Base-by-base conservation (phyloP, 345 rosid species). In the Arabis hirsuta region DNA sequence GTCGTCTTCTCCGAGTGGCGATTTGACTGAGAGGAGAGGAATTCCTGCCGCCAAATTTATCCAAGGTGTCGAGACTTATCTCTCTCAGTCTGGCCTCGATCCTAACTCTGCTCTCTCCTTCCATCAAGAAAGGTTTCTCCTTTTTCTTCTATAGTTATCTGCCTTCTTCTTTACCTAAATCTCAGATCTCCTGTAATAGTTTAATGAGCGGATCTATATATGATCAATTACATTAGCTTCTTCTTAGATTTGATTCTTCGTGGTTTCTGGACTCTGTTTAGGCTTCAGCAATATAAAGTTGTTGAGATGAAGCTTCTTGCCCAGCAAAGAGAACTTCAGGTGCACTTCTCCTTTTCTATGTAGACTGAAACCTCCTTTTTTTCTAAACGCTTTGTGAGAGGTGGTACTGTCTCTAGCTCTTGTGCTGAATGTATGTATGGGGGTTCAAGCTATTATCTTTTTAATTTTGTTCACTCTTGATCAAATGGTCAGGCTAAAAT, bases 271-370 rank as follows among this genome's bases (percentile, higher is more conserved):
- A 29, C 32, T 42, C 16, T 41, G 58, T 78, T 76, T 81, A 96
- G 98, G 67, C 97, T 88, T 64, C 94, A 87, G 81, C 97, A 90
- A 61, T 90, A 90, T 76, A 90, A 84, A 73, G 45, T 90, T 77
- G 96, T 86, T 39, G 96, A 90, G 71, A 90, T 88, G 96, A 88
- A 90, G 59, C 94, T 90, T 69, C 91, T 90, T 54, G 98, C 98
- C 47, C 95, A 86, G 66, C 98, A 90, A 65, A 91, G 98, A 70
- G 91, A 86, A 69, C 95, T 85, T 72, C 86, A 84, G 85, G 88
- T 85, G 20, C 16, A 43, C 1, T 31, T 16, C 12, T 47, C 27
- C 27, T 46, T 0, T 20, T 64, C 9, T 27, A 3, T 27, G 24
- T 22, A 22, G 24, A 29, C 4, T 29, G 32, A 29, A 29, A 4